Evolutionary conservation across 2,329 filamentous ascomycete genomes (phyloP), one percentile per base, ranked within the genome.

Genomic region (Claviceps humidiphila): DNA sequence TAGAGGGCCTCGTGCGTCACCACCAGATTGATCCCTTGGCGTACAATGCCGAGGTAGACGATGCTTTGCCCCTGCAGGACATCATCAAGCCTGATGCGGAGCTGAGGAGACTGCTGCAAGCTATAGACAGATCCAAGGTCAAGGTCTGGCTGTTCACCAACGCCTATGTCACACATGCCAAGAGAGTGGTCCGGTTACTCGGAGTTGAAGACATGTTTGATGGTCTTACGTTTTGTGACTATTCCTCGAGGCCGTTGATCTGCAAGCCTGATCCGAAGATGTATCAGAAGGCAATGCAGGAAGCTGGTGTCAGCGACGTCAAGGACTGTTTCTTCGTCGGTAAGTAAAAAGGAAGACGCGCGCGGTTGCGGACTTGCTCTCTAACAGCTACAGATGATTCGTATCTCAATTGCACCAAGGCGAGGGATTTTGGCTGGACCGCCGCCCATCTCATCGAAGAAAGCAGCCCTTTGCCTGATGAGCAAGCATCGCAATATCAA

Each of bases 101-200:
- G 61, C 74, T 97, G 43, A 83, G 88, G 49, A 74, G 78, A 61
- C 69, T 98, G 46, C 80, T 98, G 5, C 74, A 85, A 65, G 86
- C 90, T 58, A 82, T 98, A 51, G 90, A 98, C 68, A 84, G 69
- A 54, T 79, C 73, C 61, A 94, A 94, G 65, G 87, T 96, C 57
- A 89, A 82, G 57, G 73, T 89, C 34, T 98, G 94, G 93, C 80
- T 98, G 2, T 85, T 98, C 61, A 98, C 94, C 2, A 98, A 98
- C 63, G 93, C 94, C 22, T 96, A 98, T 62, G 74, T 94, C 57
- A 97, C 76, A 38, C 93, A 98, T 63, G 93, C 82, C 37, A 83
- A 80, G 62, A 74, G 89, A 43, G 93, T 98, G 0, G 81, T 96
- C 13, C 81, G 77, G 55, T 72, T 98, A 20, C 74, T 98, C 2